These are phyloP conservation scores for Aspergillus sp. DNA, from an alignment of 2,329 filamentous ascomycete species.

Conservation along the genomic window DNA sequence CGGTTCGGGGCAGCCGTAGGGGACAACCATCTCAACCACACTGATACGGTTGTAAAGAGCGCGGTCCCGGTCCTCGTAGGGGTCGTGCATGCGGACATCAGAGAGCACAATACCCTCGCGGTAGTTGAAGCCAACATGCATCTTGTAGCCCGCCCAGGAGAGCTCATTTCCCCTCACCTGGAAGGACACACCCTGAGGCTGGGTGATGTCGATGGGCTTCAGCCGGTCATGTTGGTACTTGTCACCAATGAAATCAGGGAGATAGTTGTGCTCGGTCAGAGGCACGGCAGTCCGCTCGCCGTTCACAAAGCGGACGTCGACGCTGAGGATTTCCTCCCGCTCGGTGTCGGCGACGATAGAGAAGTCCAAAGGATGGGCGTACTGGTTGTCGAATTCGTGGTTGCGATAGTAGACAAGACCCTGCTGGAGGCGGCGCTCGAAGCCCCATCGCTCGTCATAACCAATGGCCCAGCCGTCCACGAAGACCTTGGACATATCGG, in stretches of 20 bases:
- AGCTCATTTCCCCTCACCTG: slow-evolving; percentile 18
- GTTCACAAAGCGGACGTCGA: not conserved
- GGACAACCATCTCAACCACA: slow-evolving; percentile 13
- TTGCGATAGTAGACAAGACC: slow-evolving; percentile 11
- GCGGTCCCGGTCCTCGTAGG: slow-evolving; percentile 18
- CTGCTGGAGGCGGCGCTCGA: slow-evolving; percentile 10
- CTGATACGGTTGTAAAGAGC: slow-evolving; percentile 18
- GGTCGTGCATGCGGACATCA: slow-evolving; percentile 26
- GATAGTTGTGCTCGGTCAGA: slow-evolving; percentile 1
- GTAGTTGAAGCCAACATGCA: slow-evolving; percentile 40
- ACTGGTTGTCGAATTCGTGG: slow-evolving; percentile 6
- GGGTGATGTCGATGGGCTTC: not conserved
- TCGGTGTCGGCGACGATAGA: not conserved
- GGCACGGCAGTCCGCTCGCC: slow-evolving; percentile 1
- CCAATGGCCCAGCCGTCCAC: slow-evolving; percentile 17
- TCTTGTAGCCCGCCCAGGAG: slow-evolving; percentile 19
- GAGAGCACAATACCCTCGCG: slow-evolving; percentile 49
- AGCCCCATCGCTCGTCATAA: slow-evolving; percentile 12
- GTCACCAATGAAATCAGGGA: slow-evolving; percentile 1
- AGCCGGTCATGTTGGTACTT: slow-evolving; percentile 1
- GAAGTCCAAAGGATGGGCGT: slow-evolving; percentile 2
- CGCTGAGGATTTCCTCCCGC: not conserved
- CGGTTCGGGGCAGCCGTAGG: slow-evolving; percentile 16
- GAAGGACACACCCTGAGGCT: slow-evolving; percentile 14
- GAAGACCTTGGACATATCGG: slow-evolving; percentile 12